Evolutionary conservation across 2,329 filamentous ascomycete genomes (phyloP).

Genomic region (Karstenula rhodostoma): DNA sequence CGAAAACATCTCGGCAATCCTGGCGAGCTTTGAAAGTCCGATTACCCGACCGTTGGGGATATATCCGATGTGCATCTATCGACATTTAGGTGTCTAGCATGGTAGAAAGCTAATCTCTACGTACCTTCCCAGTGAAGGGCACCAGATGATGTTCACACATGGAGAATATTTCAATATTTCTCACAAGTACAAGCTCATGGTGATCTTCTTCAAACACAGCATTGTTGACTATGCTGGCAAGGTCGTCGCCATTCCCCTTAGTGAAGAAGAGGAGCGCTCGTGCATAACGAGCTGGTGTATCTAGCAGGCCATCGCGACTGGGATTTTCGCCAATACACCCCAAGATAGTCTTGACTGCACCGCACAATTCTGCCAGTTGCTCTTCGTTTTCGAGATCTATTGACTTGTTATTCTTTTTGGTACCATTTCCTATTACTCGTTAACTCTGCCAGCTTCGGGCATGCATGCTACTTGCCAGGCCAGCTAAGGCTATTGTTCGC

Average conservation of each 20-base stretch:
- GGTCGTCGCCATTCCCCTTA: constrained; percentile 94
- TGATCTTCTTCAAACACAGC: constrained; percentile 97
- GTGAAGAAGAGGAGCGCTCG: constrained; percentile 97
- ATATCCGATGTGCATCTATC: constrained; percentile 97
- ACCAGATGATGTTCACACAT: constrained; percentile 98
- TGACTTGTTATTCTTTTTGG: constrained; percentile 67
- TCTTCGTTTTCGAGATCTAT: constrained; percentile 65
- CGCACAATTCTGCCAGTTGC: constrained; percentile 66
- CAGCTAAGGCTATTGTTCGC: constrained; percentile 63
- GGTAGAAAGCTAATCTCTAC: constrained; percentile 19
- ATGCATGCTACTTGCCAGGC: constrained; percentile 54
- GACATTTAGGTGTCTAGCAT: constrained; percentile 16
- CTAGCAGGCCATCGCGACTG: constrained; percentile 68
- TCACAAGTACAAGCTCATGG: constrained; percentile 96
- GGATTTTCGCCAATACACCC: constrained; percentile 73
- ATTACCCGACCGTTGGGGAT: constrained; percentile 92
- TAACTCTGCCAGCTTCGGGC: constrained; percentile 8
- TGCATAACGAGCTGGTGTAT: constrained; percentile 84
- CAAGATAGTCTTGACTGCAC: constrained; percentile 69
- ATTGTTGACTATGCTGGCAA: constrained; percentile 87
- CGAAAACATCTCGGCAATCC: constrained; percentile 96
- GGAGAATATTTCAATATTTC: constrained; percentile 94
- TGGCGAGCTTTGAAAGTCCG: constrained; percentile 92
- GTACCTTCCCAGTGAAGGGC: constrained; percentile 91
- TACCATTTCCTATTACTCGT: constrained; percentile 64